These are phyloP conservation scores for Prunella vulgaris DNA, from an alignment of 257 asterid species.

Conservation along the genomic window DNA sequence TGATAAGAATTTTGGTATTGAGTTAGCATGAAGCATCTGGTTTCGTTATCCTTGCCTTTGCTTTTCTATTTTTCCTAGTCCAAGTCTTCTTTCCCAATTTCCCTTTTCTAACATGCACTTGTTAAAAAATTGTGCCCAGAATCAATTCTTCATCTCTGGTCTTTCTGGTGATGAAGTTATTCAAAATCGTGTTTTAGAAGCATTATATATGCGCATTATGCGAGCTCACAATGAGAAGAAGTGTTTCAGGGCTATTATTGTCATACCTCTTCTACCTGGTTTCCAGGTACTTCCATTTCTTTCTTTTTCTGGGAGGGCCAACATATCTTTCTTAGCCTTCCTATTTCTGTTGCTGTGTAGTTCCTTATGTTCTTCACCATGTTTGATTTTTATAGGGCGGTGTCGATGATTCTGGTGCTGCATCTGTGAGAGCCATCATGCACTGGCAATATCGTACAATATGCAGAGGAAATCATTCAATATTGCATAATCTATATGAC, in stretches of 20 bases:
- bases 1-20: too few species aligned
- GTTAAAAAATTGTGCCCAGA: constrained; percentile 48
- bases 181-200: constrained; percentile 80
- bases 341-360: constrained; percentile 1
- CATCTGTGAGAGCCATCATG: constrained; percentile 97
- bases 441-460: constrained; percentile 98
- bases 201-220: constrained; percentile 67
- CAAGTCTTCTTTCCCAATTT: background rate
- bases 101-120: constrained; percentile 30
- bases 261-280: constrained; percentile 95
- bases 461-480: constrained; percentile 70
- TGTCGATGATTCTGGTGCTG: constrained; percentile 97
- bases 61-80: constrained; percentile 14
- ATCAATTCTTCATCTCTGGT: constrained; percentile 97
- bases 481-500: constrained; percentile 65
- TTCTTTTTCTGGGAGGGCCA: background rate
- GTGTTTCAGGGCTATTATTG: constrained; percentile 86
- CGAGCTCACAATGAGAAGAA: constrained; percentile 82
- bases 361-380: constrained; percentile 20
- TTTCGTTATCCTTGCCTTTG: constrained; percentile 2
- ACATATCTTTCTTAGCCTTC: constrained; percentile 16
- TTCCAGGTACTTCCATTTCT: constrained; percentile 65
- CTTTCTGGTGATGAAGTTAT: constrained; percentile 84
- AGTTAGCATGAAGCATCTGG: background rate
- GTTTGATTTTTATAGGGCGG: constrained; percentile 62